phyloP scores from a whole-genome alignment of 495 filamentous ascomycete species.

The Rhizodiscina lignyota region DNA sequence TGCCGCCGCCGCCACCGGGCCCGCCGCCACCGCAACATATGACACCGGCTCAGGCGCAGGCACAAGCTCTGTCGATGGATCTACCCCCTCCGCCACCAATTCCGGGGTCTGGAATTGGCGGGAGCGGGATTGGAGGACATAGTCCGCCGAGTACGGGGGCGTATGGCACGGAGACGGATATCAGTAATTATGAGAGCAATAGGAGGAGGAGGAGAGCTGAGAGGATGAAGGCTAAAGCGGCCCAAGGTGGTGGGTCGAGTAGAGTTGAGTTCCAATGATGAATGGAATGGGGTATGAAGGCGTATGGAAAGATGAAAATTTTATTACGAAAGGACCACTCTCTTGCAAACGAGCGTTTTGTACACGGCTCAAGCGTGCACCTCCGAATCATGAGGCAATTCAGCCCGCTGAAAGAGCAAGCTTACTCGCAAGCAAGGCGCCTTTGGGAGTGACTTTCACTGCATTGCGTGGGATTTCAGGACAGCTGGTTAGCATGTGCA shows the following conservation, averaged over 20 bases:
- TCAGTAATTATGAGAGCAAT: constrained; percentile 23
- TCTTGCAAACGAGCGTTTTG: no score
- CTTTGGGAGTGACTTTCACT: no score
- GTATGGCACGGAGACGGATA: constrained; percentile 21
- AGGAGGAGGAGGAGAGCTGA: constrained; percentile 21
- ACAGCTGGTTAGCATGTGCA: no score
- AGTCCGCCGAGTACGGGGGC: constrained; percentile 2
- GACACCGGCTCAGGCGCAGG: no score
- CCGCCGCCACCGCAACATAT: constrained; percentile 4
- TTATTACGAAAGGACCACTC: neutral
- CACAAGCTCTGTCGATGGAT: constrained; percentile 6
- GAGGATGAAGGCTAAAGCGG: constrained; percentile 17
- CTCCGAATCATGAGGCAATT: neutral
- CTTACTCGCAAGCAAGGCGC: no score
- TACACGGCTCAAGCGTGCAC: no score
- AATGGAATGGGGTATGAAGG: neutral
- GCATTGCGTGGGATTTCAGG: no score
- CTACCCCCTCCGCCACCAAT: constrained; percentile 17
- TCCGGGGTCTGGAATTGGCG: constrained; percentile 8
- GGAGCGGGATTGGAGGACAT: constrained; percentile 10
- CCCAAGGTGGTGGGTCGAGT: constrained; percentile 13
- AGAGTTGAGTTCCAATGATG: constrained; percentile 17
- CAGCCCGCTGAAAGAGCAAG: no score
- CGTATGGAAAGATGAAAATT: neutral
- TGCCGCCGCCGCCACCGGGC: constrained; percentile 7